These are phyloP conservation scores for Byssoonygena ceratinophila DNA, from an alignment of 2,329 filamentous ascomycete species.

Conservation along the genomic window DNA sequence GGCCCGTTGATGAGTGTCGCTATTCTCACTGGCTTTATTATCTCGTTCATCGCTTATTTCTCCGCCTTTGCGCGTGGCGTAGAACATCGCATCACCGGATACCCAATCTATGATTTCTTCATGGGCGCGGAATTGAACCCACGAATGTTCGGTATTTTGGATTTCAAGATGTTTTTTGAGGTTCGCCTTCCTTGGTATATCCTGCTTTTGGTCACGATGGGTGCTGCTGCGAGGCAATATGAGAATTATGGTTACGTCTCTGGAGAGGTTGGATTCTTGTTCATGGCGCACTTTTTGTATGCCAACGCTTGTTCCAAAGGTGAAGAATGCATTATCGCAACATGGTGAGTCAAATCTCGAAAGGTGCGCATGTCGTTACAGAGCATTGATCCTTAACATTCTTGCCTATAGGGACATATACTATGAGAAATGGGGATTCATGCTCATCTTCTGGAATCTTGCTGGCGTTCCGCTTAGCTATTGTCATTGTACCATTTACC, in stretches of 20 bases:
- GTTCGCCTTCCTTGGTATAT: slow-evolving; percentile 90
- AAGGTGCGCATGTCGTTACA: background rate
- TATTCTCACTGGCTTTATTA: slow-evolving; percentile 78
- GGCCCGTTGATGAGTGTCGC: slow-evolving; percentile 86
- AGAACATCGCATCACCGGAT: slow-evolving; percentile 84
- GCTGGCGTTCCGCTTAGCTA: slow-evolving; percentile 83
- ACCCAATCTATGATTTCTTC: slow-evolving; percentile 76
- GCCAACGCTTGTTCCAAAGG: slow-evolving; percentile 87
- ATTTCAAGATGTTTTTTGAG: slow-evolving; percentile 95
- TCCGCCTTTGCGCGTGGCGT: slow-evolving; percentile 71
- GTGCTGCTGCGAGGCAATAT: slow-evolving; percentile 69
- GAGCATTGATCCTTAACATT: background rate
- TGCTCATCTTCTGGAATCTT: slow-evolving; percentile 97
- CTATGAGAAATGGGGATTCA: slow-evolving; percentile 94
- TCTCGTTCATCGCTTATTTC: slow-evolving; percentile 73
- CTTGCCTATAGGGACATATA: slow-evolving; percentile 66
- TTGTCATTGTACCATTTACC: slow-evolving; percentile 85
- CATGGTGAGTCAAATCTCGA: slow-evolving; percentile 47
- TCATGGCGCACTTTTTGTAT: slow-evolving; percentile 86
- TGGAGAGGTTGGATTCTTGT: slow-evolving; percentile 69
- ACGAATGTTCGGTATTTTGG: slow-evolving; percentile 69
- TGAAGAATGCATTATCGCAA: slow-evolving; percentile 79
- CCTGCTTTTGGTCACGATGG: slow-evolving; percentile 65
- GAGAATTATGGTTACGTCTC: slow-evolving; percentile 77
- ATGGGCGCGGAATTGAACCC: slow-evolving; percentile 84